phyloP scores from a whole-genome alignment of 208 protist species.

The Naegleria gruberi region DNA sequence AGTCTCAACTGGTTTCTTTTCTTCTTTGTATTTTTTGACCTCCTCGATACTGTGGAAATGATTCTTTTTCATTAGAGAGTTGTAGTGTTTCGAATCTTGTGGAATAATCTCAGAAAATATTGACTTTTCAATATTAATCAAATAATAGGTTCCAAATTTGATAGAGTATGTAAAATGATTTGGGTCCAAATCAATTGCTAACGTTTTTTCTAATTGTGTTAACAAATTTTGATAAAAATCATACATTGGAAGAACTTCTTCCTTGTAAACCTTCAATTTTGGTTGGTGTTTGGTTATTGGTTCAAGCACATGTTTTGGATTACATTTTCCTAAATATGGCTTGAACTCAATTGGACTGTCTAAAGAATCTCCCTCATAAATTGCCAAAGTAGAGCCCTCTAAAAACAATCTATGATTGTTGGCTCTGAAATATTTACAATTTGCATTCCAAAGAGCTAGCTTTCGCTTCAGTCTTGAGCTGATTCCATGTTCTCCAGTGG shows the following conservation, averaged over 20 bases:
- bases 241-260: neutral
- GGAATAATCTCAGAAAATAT: neutral
- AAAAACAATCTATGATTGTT: neutral
- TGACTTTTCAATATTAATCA: neutral
- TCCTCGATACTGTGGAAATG: too few species aligned
- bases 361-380: neutral
- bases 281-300: neutral
- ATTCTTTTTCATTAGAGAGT: neutral
- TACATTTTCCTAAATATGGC: neutral
- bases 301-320: neutral
- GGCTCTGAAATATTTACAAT: neutral
- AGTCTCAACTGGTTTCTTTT: neutral
- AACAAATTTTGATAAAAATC: neutral
- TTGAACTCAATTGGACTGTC: neutral
- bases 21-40: neutral
- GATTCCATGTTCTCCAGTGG: too few species aligned
- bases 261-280: neutral
- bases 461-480: too few species aligned
- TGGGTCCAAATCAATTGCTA: neutral
- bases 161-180: neutral
- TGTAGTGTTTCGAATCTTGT: neutral
- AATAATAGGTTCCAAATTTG: neutral
- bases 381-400: neutral
- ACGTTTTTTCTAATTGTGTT: neutral
- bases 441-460: too few species aligned